phyloP scores from a whole-genome alignment of 1,284 basidiomycete genomes.

The Rhodotorula sp. region DNA sequence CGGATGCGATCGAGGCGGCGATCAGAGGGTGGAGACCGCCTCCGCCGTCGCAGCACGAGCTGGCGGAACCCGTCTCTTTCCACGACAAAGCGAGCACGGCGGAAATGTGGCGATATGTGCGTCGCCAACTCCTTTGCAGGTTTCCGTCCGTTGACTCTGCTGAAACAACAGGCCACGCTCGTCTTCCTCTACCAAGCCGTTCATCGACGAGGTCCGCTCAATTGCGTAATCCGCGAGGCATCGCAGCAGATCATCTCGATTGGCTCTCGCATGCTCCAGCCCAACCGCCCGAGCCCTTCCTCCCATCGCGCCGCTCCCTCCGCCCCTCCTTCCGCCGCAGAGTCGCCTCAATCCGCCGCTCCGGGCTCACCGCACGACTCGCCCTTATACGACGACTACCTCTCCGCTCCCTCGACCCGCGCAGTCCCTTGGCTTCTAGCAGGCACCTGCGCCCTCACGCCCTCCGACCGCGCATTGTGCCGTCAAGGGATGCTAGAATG shows the following conservation, averaged over 20 bases:
- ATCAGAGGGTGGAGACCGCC: conserved; percentile 24
- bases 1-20: conserved; percentile 29
- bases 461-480: conserved; percentile 23
- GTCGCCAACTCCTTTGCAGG: neutral
- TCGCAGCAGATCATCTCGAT: conserved; percentile 32
- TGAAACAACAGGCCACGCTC: conserved; percentile 21
- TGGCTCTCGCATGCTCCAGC: conserved; percentile 18
- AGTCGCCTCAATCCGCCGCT: neutral
- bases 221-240: conserved; percentile 11
- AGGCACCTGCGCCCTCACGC: conserved; percentile 21
- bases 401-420: conserved; percentile 18
- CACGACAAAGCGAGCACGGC: conserved; percentile 22
- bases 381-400: conserved; percentile 15
- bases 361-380: neutral
- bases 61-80: conserved; percentile 18
- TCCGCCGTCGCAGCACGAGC: conserved; percentile 3
- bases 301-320: neutral
- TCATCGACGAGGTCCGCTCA: conserved; percentile 23
- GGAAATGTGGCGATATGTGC: conserved; percentile 37
- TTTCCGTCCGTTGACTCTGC: neutral
- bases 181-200: conserved; percentile 36
- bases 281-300: conserved; percentile 10
- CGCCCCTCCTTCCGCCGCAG: neutral
- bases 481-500: conserved; percentile 21
- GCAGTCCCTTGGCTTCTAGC: conserved; percentile 37